Evolutionary conservation across 2,329 filamentous ascomycete species (phyloP).

Genomic region (Colletotrichum navitas): DNA sequence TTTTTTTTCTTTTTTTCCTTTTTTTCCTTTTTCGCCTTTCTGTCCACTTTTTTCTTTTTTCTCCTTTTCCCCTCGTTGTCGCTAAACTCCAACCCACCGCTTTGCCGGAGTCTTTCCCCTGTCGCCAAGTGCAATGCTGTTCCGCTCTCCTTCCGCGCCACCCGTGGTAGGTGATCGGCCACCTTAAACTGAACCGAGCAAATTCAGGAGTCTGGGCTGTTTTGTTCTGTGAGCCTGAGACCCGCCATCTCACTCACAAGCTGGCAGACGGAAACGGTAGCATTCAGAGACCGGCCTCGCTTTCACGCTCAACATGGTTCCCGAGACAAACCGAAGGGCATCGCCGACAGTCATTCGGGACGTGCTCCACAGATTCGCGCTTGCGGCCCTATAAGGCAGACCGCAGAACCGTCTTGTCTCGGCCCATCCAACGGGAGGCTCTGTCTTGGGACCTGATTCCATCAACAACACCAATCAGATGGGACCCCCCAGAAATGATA

Average conservation of each 20-base stretch:
- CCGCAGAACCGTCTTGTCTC: slow-evolving; percentile 5
- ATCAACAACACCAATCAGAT: background rate
- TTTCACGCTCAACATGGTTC: too few relatives aligned
- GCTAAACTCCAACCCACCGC: slow-evolving; percentile 19
- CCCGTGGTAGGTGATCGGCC: background rate
- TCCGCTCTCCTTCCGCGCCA: slow-evolving; percentile 6
- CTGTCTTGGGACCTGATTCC: slow-evolving; percentile 10
- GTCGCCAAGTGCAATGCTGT: slow-evolving; percentile 25
- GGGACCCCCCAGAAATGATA: background rate
- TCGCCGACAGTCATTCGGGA: background rate
- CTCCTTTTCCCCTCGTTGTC: background rate
- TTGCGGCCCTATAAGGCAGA: slow-evolving; percentile 29
- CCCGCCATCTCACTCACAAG: slow-evolving; percentile 8
- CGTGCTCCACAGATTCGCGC: slow-evolving; percentile 22
- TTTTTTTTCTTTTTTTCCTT: background rate
- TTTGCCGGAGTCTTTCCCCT: slow-evolving; percentile 23
- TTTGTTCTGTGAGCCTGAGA: slow-evolving; percentile 15
- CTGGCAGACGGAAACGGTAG: background rate
- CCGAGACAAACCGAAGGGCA: background rate
- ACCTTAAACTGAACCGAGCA: background rate
- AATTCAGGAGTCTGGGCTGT: slow-evolving; percentile 9
- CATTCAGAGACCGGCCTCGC: background rate
- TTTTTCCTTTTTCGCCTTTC: background rate
- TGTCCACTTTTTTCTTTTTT: background rate
- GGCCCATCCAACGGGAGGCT: slow-evolving; percentile 16